Evolutionary conservation across 2,329 filamentous ascomycete genomes (phyloP), one percentile per base, ranked within the genome.

Genomic region (Lachnellula subtilissima): DNA sequence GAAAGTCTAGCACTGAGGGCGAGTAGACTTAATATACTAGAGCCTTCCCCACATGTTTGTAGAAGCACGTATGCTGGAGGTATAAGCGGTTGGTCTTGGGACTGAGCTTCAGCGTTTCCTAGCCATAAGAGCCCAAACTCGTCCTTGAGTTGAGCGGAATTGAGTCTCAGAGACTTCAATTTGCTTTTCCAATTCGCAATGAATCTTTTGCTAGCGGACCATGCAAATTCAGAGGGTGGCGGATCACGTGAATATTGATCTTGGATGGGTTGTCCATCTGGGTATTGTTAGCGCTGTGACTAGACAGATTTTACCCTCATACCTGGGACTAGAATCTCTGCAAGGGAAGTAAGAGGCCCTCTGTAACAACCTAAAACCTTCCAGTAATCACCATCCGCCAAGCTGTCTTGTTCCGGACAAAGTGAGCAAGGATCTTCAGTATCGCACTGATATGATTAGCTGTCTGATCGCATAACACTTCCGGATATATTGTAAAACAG

Each of bases 281-380:
- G 17, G 19, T 14, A 45, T 17, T 9, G 42, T 45, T 22, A 45
- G 42, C 9, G 8, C 17, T 45, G 42, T 12, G 11, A 17, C 11
- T 45, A 9, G 11, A 45, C 1, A 8, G 11, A 39, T 15, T 37
- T 7, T 17, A 40, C 12, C 8, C 39, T 39, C 48, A 22, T 50
- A 50, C 48, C 36, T 39, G 48, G 48, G 14, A 50, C n/a, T 9
- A 50, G 3, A 12, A 50, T 39, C 23, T 50, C 48, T 4, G 35
- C 15, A 50, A 50, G 39, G 9, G 48, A 50, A 14, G 17, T 15
- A 15, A 50, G 22, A 17, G 48, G 36, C 5, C 48, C 48, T 22
- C 48, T n/a, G 15, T 50, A 35, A n/a, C 48, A 50, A 23, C 48
- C 48, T 17, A 50, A 22, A 15, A 50, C 48, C 48, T 50, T 50